phyloP scores from a whole-genome alignment of 2,329 filamentous ascomycete genomes.

The Ophiostoma tasmaniense region DNA sequence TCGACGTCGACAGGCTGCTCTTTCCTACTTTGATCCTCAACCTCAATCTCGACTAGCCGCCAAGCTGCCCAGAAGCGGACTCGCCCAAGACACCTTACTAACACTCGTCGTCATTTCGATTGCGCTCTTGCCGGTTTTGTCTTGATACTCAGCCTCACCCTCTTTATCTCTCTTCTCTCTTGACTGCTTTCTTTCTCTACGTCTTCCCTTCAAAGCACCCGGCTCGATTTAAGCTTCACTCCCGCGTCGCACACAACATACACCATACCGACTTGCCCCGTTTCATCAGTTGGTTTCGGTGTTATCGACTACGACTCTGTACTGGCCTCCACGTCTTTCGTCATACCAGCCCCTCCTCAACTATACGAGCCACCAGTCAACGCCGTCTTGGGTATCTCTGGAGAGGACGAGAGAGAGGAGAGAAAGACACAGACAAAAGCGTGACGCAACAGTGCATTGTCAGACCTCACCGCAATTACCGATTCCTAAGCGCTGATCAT shows the following conservation, averaged over 20 bases:
- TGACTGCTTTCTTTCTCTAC: not conserved
- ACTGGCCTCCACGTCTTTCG: not conserved
- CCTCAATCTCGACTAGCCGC: not conserved
- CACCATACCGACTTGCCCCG: not conserved
- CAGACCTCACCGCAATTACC: not conserved
- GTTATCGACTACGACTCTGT: not conserved
- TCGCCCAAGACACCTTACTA: not conserved
- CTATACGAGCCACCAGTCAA: not conserved
- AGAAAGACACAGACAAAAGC: not conserved
- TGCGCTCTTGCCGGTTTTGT: not conserved
- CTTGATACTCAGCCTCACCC: not conserved
- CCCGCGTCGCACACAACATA: not conserved
- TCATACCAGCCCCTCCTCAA: slow-evolving; percentile 1
- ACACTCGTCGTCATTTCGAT: slow-evolving; percentile 1
- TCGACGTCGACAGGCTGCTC: not conserved
- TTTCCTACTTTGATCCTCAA: not conserved
- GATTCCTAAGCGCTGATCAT: not conserved
- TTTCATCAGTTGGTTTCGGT: not conserved
- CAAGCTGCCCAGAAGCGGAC: not conserved
- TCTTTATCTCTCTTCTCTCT: not conserved
- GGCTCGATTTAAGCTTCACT: not conserved
- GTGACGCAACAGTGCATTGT: not conserved
- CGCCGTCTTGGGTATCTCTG: too few species aligned
- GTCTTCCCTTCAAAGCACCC: too few species aligned
- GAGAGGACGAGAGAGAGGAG: too few species aligned